Evolutionary conservation across 1,284 basidiomycete genomes (phyloP).

Genomic region (Coniophora puteana): DNA sequence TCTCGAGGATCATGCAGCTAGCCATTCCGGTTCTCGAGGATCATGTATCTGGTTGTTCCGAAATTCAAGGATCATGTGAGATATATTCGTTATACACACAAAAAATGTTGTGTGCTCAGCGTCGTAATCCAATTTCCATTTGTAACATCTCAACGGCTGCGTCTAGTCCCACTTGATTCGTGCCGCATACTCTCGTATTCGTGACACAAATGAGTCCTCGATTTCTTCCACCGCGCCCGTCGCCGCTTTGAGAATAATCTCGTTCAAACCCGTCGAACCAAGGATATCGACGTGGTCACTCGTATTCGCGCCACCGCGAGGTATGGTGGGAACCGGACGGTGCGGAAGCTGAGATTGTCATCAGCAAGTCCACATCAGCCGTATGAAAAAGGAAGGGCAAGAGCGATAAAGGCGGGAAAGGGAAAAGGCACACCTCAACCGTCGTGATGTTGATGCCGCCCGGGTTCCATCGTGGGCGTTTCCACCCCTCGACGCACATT

Average conservation of each 20-base stretch:
- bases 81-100: too few relatives aligned
- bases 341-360: constrained; percentile 68
- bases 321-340: constrained; percentile 72
- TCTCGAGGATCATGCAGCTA: too few relatives aligned
- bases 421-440: constrained; percentile 60
- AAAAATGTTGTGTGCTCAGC: too few relatives aligned
- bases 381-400: constrained; percentile 6
- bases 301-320: constrained; percentile 87
- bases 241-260: constrained; percentile 87
- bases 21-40: too few relatives aligned
- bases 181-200: constrained; percentile 75
- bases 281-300: constrained; percentile 94
- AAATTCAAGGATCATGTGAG: too few relatives aligned
- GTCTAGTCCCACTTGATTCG: constrained; percentile 76
- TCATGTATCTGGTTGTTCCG: too few relatives aligned
- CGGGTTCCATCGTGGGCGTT: constrained; percentile 89
- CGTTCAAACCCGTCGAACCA: constrained; percentile 84
- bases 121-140: too few relatives aligned
- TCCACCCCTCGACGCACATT: constrained; percentile 97
- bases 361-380: constrained; percentile 9
- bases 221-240: constrained; percentile 74
- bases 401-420: constrained; percentile 1
- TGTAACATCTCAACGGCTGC: not conserved
- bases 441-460: constrained; percentile 84
- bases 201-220: constrained; percentile 71